Percentiles rank a stretch among this genome's conserved stretches.
Conservation (phyloP, 106 monocot species). For the Dendrobium chrysotoxum region DNA sequence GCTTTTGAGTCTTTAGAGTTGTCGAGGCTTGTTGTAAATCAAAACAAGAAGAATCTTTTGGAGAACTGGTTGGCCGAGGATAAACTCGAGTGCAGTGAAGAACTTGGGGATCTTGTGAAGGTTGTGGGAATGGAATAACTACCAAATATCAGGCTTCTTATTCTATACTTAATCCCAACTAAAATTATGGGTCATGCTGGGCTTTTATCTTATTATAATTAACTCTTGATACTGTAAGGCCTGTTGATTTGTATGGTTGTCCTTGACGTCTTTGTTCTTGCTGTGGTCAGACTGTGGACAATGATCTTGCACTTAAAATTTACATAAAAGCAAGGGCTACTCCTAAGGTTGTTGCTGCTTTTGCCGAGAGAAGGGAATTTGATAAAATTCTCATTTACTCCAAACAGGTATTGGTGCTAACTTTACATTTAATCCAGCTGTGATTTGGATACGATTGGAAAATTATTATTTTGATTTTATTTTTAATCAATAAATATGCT, state of each 20-base stretch:
- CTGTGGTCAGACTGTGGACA: conserved; percentile 76
- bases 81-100: conserved; percentile 99
- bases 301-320: conserved; percentile 92
- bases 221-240: not conserved
- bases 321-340: conserved; percentile 97
- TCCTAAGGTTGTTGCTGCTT: conserved; percentile 98
- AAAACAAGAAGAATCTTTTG: conserved; percentile 94
- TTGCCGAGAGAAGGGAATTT: conserved; percentile 98
- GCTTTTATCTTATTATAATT: not conserved
- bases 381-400: conserved; percentile 99
- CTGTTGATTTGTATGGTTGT: not conserved
- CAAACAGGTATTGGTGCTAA: conserved; percentile 61
- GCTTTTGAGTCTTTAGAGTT: conserved; percentile 94
- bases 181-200: not conserved
- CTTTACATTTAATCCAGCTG: not conserved
- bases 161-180: not conserved
- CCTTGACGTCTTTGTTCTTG: not conserved
- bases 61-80: conserved; percentile 99
- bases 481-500: not conserved
- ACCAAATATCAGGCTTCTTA: not conserved
- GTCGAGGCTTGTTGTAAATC: conserved; percentile 96
- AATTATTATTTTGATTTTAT: not conserved
- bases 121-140: conserved; percentile 11
- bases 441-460: not conserved
- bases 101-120: conserved; percentile 99